A percentile compares a stretch with the other conserved stretches of the same genome.
Conservation (phyloP, 306 rosid genomes). For the Ziziphus jujuba region DNA sequence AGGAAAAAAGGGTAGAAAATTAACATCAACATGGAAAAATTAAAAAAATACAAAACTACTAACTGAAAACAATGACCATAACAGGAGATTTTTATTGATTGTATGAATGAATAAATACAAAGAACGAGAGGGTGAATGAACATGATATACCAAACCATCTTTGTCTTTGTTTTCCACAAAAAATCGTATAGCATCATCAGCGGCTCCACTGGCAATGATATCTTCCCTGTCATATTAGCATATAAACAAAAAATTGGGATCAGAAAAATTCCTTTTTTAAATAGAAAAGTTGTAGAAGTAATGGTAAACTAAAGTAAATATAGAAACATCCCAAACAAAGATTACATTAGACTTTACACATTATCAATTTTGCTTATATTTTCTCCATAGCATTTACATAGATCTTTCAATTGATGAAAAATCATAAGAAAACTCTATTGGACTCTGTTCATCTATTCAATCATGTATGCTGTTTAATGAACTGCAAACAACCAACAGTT, state of each 20-base stretch:
- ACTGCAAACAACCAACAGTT: neutral
- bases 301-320: no score
- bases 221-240: constrained; percentile 60
- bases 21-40: no score
- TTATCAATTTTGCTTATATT: neutral
- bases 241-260: constrained; percentile 24
- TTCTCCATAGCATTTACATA: neutral
- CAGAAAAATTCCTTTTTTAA: neutral
- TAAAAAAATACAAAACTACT: neutral
- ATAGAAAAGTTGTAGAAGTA: neutral
- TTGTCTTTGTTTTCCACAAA: constrained; percentile 65
- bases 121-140: neutral
- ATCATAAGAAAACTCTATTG: neutral
- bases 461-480: constrained; percentile 5
- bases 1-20: no score
- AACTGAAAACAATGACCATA: neutral
- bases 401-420: neutral
- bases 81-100: neutral
- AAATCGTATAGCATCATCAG: constrained; percentile 78
- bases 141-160: constrained; percentile 54
- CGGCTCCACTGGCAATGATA: constrained; percentile 95
- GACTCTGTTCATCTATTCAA: constrained; percentile 9
- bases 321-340: no score
- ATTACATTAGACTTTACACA: no score
- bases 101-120: neutral